Conservation (phyloP, 768 basidiomycete genomes). For the Podaxis sp. region DNA sequence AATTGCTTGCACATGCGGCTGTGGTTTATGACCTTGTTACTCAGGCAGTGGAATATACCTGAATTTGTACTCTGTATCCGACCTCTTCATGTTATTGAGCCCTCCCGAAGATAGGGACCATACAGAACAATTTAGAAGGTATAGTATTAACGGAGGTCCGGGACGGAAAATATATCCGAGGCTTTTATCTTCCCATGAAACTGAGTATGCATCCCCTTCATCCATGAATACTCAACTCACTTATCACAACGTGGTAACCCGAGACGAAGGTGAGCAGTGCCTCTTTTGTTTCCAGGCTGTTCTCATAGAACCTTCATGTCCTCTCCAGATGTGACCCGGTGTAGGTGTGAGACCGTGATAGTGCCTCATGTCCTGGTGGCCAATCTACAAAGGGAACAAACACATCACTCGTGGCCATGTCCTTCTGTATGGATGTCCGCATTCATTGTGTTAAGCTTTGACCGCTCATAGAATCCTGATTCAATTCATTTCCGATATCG, state of each 20-base stretch:
- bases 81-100: not conserved
- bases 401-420: not conserved
- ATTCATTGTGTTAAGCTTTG: not conserved
- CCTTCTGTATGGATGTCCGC: not conserved
- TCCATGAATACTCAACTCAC: not conserved
- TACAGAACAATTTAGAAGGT: not conserved
- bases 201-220: not conserved
- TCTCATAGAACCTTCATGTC: not conserved
- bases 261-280: not conserved
- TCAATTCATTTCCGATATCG: conserved; percentile 11
- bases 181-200: not conserved
- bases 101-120: not conserved
- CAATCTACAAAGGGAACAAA: not conserved
- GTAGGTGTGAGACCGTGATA: not conserved
- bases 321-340: not conserved
- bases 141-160: not conserved
- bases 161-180: not conserved
- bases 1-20: not conserved
- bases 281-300: not conserved
- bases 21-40: not conserved
- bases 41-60: not conserved
- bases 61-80: not conserved
- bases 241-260: conserved; percentile 2
- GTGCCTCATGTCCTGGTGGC: not conserved
- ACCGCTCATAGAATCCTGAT: not conserved